These are phyloP conservation scores for Flaveria sonorensis DNA, from an alignment of 129 eudicot species.

Conservation along the genomic window DNA sequence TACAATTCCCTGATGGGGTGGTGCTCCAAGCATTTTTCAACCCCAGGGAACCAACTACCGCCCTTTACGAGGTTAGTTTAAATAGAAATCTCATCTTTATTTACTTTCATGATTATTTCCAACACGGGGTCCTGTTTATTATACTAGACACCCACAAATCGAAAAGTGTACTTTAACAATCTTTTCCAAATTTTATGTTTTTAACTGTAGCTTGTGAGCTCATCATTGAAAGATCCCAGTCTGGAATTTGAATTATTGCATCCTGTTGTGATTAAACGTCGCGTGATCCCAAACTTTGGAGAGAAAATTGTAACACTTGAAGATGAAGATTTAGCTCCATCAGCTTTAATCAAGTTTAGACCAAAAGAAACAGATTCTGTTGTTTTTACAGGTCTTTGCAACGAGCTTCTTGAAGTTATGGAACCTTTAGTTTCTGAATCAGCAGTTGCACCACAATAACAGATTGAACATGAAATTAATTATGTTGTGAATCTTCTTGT, in stretches of 20 bases:
- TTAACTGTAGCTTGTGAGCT: slow-evolving; percentile 68
- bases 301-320: slow-evolving; percentile 60
- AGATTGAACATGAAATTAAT: slow-evolving; percentile 10
- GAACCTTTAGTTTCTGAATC: slow-evolving; percentile 65
- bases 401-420: slow-evolving; percentile 74
- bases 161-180: not conserved
- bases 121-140: not conserved
- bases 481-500: not conserved
- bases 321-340: slow-evolving; percentile 85
- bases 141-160: not conserved
- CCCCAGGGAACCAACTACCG: slow-evolving; percentile 75
- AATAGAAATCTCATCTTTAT: not conserved
- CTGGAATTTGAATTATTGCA: slow-evolving; percentile 81
- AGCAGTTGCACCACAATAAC: slow-evolving; percentile 44
- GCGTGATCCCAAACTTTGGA: slow-evolving; percentile 82
- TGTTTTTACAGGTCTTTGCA: slow-evolving; percentile 85
- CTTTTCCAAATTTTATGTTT: slow-evolving; percentile 2
- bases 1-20: slow-evolving; percentile 94
- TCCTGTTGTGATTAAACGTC: slow-evolving; percentile 63
- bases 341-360: slow-evolving; percentile 77
- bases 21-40: slow-evolving; percentile 88
- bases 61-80: slow-evolving; percentile 73
- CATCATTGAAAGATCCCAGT: slow-evolving; percentile 82
- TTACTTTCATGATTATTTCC: slow-evolving; percentile 1
- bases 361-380: slow-evolving; percentile 76